These are phyloP conservation scores for Fusarium nurragi DNA, from an alignment of 2,329 filamentous ascomycete genomes.

Conservation along the genomic window DNA sequence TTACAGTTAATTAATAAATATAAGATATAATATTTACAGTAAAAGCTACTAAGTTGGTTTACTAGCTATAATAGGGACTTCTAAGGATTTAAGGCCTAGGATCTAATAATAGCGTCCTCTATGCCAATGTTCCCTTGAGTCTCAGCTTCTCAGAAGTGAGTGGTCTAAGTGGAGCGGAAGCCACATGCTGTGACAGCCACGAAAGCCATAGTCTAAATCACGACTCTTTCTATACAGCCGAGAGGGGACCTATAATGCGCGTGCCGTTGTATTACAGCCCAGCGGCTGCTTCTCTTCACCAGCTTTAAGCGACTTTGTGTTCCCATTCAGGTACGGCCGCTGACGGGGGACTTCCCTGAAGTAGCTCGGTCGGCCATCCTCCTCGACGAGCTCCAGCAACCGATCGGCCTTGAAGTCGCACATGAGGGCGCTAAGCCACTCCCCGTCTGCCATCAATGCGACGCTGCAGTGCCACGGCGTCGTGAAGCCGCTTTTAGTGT, in stretches of 20 bases:
- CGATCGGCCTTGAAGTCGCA: background rate
- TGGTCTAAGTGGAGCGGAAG: too few species aligned
- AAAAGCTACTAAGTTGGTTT: too few species aligned
- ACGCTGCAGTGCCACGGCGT: constrained; percentile 47
- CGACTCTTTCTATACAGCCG: rapidly evolving
- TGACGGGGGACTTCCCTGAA: background rate
- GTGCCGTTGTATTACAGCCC: background rate
- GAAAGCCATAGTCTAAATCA: too few species aligned
- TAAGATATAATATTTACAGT: too few species aligned
- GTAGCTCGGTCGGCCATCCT: background rate
- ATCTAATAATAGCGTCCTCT: too few species aligned
- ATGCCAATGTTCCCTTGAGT: too few species aligned
- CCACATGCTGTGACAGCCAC: too few species aligned
- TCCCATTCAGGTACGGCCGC: background rate
- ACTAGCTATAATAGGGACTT: too few species aligned
- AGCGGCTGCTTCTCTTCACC: background rate
- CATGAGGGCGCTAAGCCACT: background rate
- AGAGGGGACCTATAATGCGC: background rate
- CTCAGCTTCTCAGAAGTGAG: too few species aligned
- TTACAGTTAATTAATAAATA: too few species aligned
- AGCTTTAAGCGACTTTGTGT: background rate
- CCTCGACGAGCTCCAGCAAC: background rate
- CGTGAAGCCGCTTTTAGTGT: constrained; percentile 45
- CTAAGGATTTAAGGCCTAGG: too few species aligned
- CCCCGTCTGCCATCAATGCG: background rate